Evolutionary conservation across 129 eudicot species (phyloP), one percentile per base, ranked within the genome.

Genomic region (Flaveria bidentis): DNA sequence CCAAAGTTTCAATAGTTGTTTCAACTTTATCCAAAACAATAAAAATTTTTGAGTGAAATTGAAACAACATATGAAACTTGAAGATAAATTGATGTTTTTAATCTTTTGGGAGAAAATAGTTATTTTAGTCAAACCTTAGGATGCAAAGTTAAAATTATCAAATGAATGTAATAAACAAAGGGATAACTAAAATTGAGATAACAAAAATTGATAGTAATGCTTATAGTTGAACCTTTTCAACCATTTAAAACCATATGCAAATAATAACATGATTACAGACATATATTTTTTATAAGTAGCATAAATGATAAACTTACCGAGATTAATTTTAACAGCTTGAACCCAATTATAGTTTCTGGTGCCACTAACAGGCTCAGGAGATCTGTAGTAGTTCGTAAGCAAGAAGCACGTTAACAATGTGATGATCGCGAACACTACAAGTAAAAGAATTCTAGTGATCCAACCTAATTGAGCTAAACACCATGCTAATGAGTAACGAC

Each of bases 401-500:
- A 92, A 73, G 4, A 89, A 78, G 52, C 93, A 84, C 1, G 96
- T 87, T 83, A 84, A 85, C 78, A 74, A 92, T 7, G 97, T 92
- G 53, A 92, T 86, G 79, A 87, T 14, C 9, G 96, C 83, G 69
- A 92, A 89, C 1, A 82, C 78, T 0, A 72, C 8, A 1, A 89
- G 86, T 30, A 86, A 84, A 10, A 85, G 74, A 2, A 82, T 84
- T 5, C 96, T 91, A 9, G 83, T 64, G 2, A 82, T 84, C 97
- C 97, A 92, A 5, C 97, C 97, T 56, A 92, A 74, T 79, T 92
- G 97, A 4, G 93, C 97, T 26, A 92, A 82, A 20, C 88, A 88
- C 97, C 96, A 92, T 30, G 97, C 86, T 56, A 92, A 71, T 0
- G 97, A 20, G 22, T 20, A 20, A 20, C 22, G 22, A 89, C 22